phyloP scores from a whole-genome alignment of 495 filamentous ascomycete species.

The Bombardia bombarda region DNA sequence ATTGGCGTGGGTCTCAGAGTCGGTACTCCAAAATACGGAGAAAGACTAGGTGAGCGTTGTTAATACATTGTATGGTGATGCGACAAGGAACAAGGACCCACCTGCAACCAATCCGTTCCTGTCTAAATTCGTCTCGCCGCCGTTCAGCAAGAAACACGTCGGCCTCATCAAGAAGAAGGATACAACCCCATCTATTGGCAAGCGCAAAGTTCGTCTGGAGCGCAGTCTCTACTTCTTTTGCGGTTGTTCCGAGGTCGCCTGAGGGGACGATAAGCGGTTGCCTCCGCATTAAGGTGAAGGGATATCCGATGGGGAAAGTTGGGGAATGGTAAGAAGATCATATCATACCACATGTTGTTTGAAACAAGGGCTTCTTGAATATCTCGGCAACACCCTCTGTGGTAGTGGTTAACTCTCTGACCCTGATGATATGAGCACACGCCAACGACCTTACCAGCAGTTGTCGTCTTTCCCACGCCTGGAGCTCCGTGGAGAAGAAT shows the following conservation, averaged over 20 bases:
- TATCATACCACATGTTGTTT: conserved; percentile 24
- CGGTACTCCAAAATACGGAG: conserved; percentile 42
- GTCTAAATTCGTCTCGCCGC: conserved; percentile 24
- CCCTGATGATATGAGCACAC: neutral
- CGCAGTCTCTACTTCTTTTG: conserved; percentile 28
- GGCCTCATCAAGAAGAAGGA: conserved; percentile 49
- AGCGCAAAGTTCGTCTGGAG: conserved; percentile 31
- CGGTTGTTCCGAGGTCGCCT: conserved; percentile 30
- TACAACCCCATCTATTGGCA: conserved; percentile 33
- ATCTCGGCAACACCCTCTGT: conserved; percentile 23
- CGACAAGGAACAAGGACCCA: conserved; percentile 34
- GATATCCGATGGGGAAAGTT: neutral
- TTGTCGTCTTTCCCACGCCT: conserved; percentile 38
- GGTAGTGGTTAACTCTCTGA: neutral
- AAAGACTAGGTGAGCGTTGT: conserved; percentile 33
- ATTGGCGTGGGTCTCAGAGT: no score
- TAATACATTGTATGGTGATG: conserved; percentile 37
- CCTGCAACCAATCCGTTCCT: conserved; percentile 44
- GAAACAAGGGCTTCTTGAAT: conserved; percentile 19
- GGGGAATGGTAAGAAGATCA: no score
- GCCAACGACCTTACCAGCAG: no score
- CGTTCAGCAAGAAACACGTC: conserved; percentile 48
- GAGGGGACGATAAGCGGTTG: neutral
- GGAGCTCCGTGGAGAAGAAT: conserved; percentile 40
- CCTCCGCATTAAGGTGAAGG: neutral